phyloP scores from a whole-genome alignment of 2,329 filamentous ascomycete genomes.

The Ophiostoma pallidulum region DNA sequence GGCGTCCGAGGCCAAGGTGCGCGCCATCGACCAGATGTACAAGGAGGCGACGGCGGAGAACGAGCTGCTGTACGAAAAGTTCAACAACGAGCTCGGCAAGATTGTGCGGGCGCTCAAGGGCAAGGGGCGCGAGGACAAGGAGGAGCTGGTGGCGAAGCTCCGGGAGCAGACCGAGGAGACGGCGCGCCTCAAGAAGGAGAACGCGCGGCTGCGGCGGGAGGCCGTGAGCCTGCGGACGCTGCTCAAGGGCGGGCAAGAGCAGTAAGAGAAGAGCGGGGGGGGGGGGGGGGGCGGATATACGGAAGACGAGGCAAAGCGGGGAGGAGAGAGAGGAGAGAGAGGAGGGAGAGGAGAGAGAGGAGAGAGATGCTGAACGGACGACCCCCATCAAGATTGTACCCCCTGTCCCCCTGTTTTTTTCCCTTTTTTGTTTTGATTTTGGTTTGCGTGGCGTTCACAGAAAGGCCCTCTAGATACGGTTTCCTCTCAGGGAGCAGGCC shows the following conservation, averaged over 20 bases:
- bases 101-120: slow-evolving; percentile 67
- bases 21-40: slow-evolving; percentile 79
- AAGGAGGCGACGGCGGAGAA: slow-evolving; percentile 84
- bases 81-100: slow-evolving; percentile 82
- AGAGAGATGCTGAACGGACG: too few relatives aligned
- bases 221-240: slow-evolving; percentile 58
- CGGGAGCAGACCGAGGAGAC: slow-evolving; percentile 70
- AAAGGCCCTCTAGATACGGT: too few relatives aligned
- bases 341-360: too few relatives aligned
- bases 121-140: slow-evolving; percentile 66
- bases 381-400: too few relatives aligned
- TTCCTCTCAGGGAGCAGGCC: too few relatives aligned
- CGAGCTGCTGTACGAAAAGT: slow-evolving; percentile 81
- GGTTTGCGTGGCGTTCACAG: too few relatives aligned
- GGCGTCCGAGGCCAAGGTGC: slow-evolving; percentile 67
- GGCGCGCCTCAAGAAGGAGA: slow-evolving; percentile 72
- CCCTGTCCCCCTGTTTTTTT: too few relatives aligned
- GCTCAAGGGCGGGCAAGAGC: slow-evolving; percentile 33
- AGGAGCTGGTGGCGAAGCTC: slow-evolving; percentile 63
- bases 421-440: too few relatives aligned
- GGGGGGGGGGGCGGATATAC: too few relatives aligned
- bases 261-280: too few relatives aligned
- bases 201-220: slow-evolving; percentile 72
- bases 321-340: too few relatives aligned
- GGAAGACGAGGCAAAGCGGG: too few relatives aligned